These are phyloP conservation scores for Entomortierella parvispora DNA, from an alignment of 192 early-diverging fungal genomes.

Conservation along the genomic window DNA sequence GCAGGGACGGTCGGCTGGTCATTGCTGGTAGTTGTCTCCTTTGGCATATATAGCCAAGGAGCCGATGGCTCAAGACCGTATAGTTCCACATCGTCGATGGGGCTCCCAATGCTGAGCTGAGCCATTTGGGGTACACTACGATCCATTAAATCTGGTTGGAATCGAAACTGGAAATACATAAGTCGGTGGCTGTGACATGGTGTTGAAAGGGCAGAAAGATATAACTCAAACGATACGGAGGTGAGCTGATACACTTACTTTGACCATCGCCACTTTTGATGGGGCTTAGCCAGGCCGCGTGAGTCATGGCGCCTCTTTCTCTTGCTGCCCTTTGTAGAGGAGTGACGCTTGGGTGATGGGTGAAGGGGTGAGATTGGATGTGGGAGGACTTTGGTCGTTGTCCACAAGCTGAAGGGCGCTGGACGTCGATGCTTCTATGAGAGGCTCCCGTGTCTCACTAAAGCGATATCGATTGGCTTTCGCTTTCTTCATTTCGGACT, in stretches of 20 bases:
- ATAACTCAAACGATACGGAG: no score
- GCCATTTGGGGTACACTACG: background rate
- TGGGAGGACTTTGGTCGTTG: no score
- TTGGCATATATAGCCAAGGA: background rate
- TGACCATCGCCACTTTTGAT: background rate
- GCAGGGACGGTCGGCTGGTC: background rate
- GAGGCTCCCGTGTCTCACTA: background rate
- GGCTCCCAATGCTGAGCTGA: background rate
- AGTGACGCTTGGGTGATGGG: background rate
- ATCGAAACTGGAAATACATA: background rate
- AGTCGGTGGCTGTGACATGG: background rate
- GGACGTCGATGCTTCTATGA: background rate
- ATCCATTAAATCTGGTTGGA: no score
- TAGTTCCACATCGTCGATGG: background rate
- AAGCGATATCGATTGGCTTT: slow-evolving; percentile 3
- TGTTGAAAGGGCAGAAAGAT: background rate
- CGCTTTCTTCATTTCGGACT: background rate
- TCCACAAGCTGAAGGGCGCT: no score
- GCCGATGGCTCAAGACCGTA: background rate
- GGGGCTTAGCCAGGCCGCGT: background rate
- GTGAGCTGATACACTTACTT: background rate
- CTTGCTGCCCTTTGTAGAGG: background rate
- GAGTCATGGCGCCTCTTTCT: background rate
- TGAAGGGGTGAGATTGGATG: no score
- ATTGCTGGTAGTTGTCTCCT: background rate